phyloP scores from a whole-genome alignment of 2,329 filamentous ascomycete genomes.

The Neodidymelliopsis sp. region DNA sequence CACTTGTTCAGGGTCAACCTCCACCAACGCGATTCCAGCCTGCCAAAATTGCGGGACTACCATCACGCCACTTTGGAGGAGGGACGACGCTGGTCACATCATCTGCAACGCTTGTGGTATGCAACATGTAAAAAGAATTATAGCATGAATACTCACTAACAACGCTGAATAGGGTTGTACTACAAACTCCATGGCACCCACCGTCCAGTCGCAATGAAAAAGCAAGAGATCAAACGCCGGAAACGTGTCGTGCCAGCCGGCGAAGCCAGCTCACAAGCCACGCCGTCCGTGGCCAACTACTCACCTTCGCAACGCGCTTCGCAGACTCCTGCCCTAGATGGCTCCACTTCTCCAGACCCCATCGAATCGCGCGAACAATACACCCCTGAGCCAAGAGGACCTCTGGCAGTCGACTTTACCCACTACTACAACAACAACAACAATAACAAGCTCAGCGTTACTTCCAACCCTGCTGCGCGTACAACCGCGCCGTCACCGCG shows the following conservation, averaged over 20 bases:
- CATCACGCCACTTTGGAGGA: constrained; percentile 92
- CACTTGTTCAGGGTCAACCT: constrained; percentile 24
- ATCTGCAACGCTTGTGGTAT: constrained; percentile 98
- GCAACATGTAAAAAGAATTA: constrained; percentile 44
- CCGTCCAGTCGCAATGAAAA: constrained; percentile 97
- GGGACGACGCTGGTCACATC: constrained; percentile 92
- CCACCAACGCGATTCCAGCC: constrained; percentile 74
- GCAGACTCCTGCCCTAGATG: constrained; percentile 41
- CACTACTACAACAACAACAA: constrained; percentile 30
- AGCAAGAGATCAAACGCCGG: constrained; percentile 92
- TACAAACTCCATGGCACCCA: constrained; percentile 95
- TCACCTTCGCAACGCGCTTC: constrained; percentile 39
- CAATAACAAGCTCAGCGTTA: constrained; percentile 25
- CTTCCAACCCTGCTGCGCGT: constrained; percentile 26
- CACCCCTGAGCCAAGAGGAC: constrained; percentile 39
- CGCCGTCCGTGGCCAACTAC: constrained; percentile 39
- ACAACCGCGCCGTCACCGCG: constrained; percentile 37
- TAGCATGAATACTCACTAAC: constrained; percentile 18
- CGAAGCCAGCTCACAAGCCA: constrained; percentile 48
- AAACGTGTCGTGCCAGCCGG: constrained; percentile 91
- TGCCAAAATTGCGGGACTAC: constrained; percentile 98
- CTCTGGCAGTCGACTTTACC: constrained; percentile 49
- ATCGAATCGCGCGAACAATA: constrained; percentile 41
- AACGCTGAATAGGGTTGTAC: constrained; percentile 74
- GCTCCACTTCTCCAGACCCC: constrained; percentile 47